Evolutionary conservation across 2,329 filamentous ascomycete species (phyloP).

Genomic region (Ceratocystis papillata): DNA sequence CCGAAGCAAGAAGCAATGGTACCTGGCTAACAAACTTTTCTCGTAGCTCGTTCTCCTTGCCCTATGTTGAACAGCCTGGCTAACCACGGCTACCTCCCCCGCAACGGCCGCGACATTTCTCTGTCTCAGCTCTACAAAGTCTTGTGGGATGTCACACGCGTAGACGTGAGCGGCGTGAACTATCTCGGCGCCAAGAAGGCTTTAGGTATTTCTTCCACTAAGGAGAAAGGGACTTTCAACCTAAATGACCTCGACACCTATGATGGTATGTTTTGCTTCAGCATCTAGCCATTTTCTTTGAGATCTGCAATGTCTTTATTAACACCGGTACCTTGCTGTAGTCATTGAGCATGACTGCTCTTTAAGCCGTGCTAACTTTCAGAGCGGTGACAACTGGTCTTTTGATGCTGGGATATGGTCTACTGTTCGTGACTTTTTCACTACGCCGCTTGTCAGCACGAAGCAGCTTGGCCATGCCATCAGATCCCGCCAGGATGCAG

Average conservation of each 20-base stretch:
- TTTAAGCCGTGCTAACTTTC: constrained; percentile 29
- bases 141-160: constrained; percentile 22
- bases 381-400: constrained; percentile 30
- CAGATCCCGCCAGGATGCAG: constrained; percentile 27
- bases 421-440: constrained; percentile 26
- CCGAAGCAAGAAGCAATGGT: not conserved
- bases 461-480: constrained; percentile 29
- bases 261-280: constrained; percentile 19
- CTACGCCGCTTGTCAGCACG: constrained; percentile 28
- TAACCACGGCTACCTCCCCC: constrained; percentile 27
- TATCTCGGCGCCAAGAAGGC: constrained; percentile 25
- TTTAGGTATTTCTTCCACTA: constrained; percentile 28
- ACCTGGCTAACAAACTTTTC: not conserved
- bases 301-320: not conserved
- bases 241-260: constrained; percentile 29
- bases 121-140: constrained; percentile 13
- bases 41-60: constrained; percentile 26
- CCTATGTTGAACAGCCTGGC: constrained; percentile 28
- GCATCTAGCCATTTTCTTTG: not conserved
- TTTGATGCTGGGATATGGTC: constrained; percentile 29
- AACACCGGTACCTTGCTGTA: constrained; percentile 17
- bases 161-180: constrained; percentile 25
- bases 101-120: constrained; percentile 25
- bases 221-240: constrained; percentile 29
- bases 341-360: constrained; percentile 33